Percentiles rank a stretch among this genome's conserved stretches.
phyloP scores from a whole-genome alignment of 345 rosid genomes.

The Melaleuca alternifolia region DNA sequence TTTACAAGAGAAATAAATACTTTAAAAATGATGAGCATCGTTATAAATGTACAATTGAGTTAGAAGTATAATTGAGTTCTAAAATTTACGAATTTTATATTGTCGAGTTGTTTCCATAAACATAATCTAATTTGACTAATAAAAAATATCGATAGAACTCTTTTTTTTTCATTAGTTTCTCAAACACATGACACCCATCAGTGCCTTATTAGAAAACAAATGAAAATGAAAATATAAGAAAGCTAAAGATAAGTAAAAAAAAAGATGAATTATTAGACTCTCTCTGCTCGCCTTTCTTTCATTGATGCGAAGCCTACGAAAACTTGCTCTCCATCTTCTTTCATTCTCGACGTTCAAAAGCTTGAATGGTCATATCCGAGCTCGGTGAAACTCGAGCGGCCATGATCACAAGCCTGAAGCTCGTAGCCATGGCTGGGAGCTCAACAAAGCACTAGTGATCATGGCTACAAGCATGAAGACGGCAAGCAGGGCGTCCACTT shows the following conservation, averaged over 20 bases:
- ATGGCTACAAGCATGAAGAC: background rate
- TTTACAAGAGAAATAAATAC: background rate
- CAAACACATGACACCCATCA: background rate
- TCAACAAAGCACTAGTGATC: no score
- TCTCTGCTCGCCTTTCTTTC: background rate
- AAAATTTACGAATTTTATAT: background rate
- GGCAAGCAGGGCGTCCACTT: no score
- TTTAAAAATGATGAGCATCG: background rate
- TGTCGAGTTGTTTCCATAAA: background rate
- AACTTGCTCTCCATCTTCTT: background rate
- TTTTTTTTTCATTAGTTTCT: background rate
- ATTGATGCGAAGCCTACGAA: background rate
- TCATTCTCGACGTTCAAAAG: background rate
- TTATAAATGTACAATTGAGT: background rate
- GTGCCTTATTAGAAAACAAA: background rate
- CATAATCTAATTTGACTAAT: background rate
- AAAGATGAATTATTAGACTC: background rate
- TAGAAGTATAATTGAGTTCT: fast-evolving
- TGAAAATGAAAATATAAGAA: background rate
- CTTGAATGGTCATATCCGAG: background rate
- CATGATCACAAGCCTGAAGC: background rate
- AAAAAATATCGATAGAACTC: fast-evolving
- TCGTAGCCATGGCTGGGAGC: background rate
- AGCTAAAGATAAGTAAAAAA: background rate
- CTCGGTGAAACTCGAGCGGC: background rate